Evolutionary conservation across 495 filamentous ascomycete genomes (phyloP), one percentile per base, ranked within the genome.

Genomic region (Eremomyces bilateralis): DNA sequence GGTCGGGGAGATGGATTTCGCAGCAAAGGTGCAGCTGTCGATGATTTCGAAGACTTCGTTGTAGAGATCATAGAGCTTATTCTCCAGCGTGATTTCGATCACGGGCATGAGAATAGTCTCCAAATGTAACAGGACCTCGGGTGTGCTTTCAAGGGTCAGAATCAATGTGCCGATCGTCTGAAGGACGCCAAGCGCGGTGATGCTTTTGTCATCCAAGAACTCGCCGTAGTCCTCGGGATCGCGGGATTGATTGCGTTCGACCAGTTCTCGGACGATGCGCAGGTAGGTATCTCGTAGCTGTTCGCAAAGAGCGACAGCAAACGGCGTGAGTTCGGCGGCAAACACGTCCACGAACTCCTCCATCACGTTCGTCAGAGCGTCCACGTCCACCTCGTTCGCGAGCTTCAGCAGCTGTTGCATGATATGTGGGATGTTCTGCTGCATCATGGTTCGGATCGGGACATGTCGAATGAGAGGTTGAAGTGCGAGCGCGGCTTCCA

Each of bases 331-430:
- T 50, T 97, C 90, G 2, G 79, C 60, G 13, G 88, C 84, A 53
- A 97, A 97, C 0, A 95, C 88, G 53, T 97, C 88, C 33, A 97
- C 88, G 51, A 95, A 95, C 46, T 97, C 90, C 52, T 97, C 88
- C 88, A 93, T 93, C n/a, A 93, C 83, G 44, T 92, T 92, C n/a
- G 83, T 81, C 15, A 93, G 55, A 13, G 83, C 80, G 53, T 93
- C 83, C 33, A 93, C 84, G 44, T 92, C 83, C 29, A 82, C 82
- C 56, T 93, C 83, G 49, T 93, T 93, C 18, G 88, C 85, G 39
- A 97, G 59, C 57, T 95, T 95, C 20, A 97, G 65, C 12, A 97
- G 61, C 54, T 95, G 83, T 56, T 97, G 88, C 88, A 97, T 97
- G 51, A 97, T 94, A 48, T 91, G 84, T n/a, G 90, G 83, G 36